Base-by-base conservation (phyloP, 2,329 filamentous ascomycete genomes). In the Boeremia exigua region DNA sequence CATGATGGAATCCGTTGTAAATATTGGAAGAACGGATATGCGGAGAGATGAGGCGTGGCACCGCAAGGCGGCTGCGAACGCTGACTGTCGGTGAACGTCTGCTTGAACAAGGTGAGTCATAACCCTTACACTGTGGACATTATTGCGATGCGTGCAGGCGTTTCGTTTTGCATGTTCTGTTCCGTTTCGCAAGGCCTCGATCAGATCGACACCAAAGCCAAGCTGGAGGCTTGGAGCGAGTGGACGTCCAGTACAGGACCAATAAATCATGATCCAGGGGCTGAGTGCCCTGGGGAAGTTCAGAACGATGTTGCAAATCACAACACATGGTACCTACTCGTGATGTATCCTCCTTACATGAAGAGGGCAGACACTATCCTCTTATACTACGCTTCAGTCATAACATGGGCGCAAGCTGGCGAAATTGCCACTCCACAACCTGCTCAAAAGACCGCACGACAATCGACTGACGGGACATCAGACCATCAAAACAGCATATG, bases 1-100 rank as follows among this genome's bases (percentile, higher is more conserved):
- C 54, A 61, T 60, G 50, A 61, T 34, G 34, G 54, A 39, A 39
- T 44, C 28, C 33, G 15, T 30, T 40, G 29, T 14, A 17, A 43
- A 36, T 50, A 46, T 49, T 55, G 33, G 33, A 49, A 19, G 6
- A 25, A 33, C 44, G 44, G 37, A 6, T 43, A 32, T 14, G n/a
- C 30, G 44, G 44, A 44, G 11, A 3, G 27, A 44, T 27, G 47
- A 44, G 51, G 44, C 51, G 32, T 48, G 51, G 44, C 44, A 44
- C 33, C 37, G 38, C 25, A n/a, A 17, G 5, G 33, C n/a, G 32
- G 27, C 19, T 37, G 23, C 27, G 29, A 28, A 28, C n/a, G 6
- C 1, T 27, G 39, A 14, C 40, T 23, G 32, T 37, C 10, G 51
- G 25, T 27, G 9, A 43, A n/a, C 2, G 19, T 19, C 12, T 27